Evolutionary conservation across 2,329 filamentous ascomycete species (phyloP).

Genomic region (Magnaporthales sp.): DNA sequence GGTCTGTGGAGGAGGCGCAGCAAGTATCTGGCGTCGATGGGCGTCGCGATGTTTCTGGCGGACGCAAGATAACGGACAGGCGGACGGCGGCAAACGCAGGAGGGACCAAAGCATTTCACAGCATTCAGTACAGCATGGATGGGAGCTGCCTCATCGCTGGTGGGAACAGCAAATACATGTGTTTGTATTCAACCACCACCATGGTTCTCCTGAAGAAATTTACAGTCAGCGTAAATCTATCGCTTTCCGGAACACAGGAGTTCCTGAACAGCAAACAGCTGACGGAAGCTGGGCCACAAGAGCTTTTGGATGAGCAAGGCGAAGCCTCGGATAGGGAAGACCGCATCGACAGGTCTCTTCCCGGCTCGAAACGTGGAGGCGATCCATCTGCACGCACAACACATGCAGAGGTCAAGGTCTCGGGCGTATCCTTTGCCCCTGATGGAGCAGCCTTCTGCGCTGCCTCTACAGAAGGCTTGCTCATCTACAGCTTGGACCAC

Average conservation of each 20-base stretch:
- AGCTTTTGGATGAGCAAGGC: slow-evolving; percentile 77
- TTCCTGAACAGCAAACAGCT: slow-evolving; percentile 89
- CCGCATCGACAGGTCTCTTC: slow-evolving; percentile 68
- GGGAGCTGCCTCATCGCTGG: slow-evolving; percentile 83
- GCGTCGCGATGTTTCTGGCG: slow-evolving; percentile 84
- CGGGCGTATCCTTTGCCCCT: slow-evolving; percentile 78
- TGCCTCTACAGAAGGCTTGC: slow-evolving; percentile 84
- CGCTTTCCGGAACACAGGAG: slow-evolving; percentile 90
- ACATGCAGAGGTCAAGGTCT: slow-evolving; percentile 75
- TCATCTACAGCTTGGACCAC: slow-evolving; percentile 87
- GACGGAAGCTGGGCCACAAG: slow-evolving; percentile 80
- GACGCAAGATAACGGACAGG: slow-evolving; percentile 79
- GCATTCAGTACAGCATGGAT: slow-evolving; percentile 85
- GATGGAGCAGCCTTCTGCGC: slow-evolving; percentile 88
- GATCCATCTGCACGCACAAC: slow-evolving; percentile 74
- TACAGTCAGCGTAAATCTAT: slow-evolving; percentile 92
- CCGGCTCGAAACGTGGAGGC: slow-evolving; percentile 74
- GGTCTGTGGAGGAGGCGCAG: slow-evolving; percentile 80
- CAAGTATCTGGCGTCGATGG: slow-evolving; percentile 84
- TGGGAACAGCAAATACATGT: slow-evolving; percentile 98
- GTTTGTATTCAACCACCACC: slow-evolving; percentile 88
- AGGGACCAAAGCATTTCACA: slow-evolving; percentile 83
- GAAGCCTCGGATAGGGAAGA: slow-evolving; percentile 87
- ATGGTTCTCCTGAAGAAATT: slow-evolving; percentile 91
- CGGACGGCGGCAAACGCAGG: slow-evolving; percentile 84